phyloP scores from a whole-genome alignment of 2,329 filamentous ascomycete genomes.

The Rhynchosporium secalis region DNA sequence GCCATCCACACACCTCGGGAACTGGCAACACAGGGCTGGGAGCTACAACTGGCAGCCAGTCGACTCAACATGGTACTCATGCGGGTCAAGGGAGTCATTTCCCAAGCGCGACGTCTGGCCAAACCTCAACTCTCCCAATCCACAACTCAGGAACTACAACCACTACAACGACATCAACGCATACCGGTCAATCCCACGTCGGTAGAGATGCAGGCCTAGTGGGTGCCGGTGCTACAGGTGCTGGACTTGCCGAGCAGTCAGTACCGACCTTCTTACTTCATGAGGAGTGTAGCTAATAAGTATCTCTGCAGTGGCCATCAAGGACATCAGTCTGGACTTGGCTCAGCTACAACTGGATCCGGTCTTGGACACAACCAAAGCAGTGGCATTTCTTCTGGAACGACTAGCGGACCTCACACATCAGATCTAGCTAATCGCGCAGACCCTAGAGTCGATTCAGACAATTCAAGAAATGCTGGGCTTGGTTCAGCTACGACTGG shows the following conservation, averaged over 20 bases:
- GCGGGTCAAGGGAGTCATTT: constrained; percentile 25
- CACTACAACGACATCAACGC: constrained; percentile 4
- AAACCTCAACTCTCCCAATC: constrained; percentile 2
- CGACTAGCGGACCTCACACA: constrained; percentile 12
- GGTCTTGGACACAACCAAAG: constrained; percentile 2
- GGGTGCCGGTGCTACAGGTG: constrained; percentile 14
- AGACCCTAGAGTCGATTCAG: constrained; percentile 53
- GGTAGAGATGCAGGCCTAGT: constrained; percentile 18
- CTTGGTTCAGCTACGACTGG: background rate
- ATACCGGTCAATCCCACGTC: constrained; percentile 1
- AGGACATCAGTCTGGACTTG: background rate
- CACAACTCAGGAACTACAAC: constrained; percentile 18
- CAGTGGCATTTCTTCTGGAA: background rate
- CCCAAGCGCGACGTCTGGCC: constrained; percentile 12
- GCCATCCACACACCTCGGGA: background rate
- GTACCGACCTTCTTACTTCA: background rate
- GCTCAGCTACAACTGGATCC: constrained; percentile 2
- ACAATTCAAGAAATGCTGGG: constrained; percentile 36
- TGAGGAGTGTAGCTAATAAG: background rate
- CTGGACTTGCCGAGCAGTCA: constrained; percentile 18
- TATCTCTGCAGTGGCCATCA: background rate
- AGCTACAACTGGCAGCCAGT: background rate
- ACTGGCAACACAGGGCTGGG: background rate
- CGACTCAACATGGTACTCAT: background rate
- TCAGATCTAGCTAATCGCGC: constrained; percentile 44